Percentiles rank a stretch among this genome's conserved stretches.
These are phyloP conservation scores for Helenozyma rhizophorensis DNA, from an alignment of 805 yeast genomes.

Conservation along the genomic window DNA sequence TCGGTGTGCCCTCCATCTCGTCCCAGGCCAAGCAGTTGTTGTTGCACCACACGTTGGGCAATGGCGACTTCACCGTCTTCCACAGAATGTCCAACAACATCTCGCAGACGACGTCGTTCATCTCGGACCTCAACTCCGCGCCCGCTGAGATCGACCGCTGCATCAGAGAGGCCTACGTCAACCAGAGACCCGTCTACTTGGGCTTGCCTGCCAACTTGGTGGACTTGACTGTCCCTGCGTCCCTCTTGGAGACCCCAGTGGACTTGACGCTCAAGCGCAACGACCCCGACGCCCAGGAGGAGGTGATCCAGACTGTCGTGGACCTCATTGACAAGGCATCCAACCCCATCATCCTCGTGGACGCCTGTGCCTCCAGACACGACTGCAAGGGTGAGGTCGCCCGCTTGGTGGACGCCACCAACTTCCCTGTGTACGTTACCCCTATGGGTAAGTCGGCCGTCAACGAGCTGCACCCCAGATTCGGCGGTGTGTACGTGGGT, in stretches of 20 bases:
- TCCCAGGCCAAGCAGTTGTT: slow-evolving; percentile 69
- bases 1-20: slow-evolving; percentile 77
- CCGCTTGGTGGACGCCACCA: slow-evolving; percentile 58
- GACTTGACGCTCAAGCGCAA: slow-evolving; percentile 56
- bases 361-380: slow-evolving; percentile 85
- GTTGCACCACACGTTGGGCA: slow-evolving; percentile 81
- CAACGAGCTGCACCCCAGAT: slow-evolving; percentile 53
- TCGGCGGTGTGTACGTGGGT: slow-evolving; percentile 85
- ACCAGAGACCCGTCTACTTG: slow-evolving; percentile 78
- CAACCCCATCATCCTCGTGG: slow-evolving; percentile 74
- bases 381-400: slow-evolving; percentile 59
- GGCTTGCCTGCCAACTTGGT: slow-evolving; percentile 81
- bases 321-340: slow-evolving; percentile 52
- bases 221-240: slow-evolving; percentile 56
- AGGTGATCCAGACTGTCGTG: slow-evolving; percentile 51
- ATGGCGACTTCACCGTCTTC: slow-evolving; percentile 77
- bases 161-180: slow-evolving; percentile 63
- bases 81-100: slow-evolving; percentile 73
- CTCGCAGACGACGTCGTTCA: slow-evolving; percentile 59
- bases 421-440: slow-evolving; percentile 79
- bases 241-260: slow-evolving; percentile 58
- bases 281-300: slow-evolving; percentile 58
- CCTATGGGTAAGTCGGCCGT: slow-evolving; percentile 88
- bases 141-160: slow-evolving; percentile 70
- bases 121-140: slow-evolving; percentile 62